phyloP scores from a whole-genome alignment of 1,284 basidiomycete genomes.

The Apiotrichum gamsii region DNA sequence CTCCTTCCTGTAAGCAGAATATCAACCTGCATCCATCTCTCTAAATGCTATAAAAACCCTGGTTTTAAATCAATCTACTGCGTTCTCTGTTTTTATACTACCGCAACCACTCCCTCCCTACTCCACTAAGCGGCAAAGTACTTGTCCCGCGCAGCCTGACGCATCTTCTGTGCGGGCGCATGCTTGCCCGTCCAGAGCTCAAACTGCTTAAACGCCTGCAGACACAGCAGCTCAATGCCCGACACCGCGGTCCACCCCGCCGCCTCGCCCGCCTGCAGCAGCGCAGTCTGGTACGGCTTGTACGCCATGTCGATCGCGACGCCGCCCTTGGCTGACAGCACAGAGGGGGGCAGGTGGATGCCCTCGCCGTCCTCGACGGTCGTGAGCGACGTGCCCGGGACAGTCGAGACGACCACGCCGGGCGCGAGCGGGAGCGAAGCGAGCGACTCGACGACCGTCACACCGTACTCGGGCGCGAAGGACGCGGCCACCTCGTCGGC shows the following conservation, averaged over 20 bases:
- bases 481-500: slow-evolving; percentile 61
- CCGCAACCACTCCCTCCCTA: too few relatives aligned
- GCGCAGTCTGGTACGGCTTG: slow-evolving; percentile 58
- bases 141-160: slow-evolving; percentile 46
- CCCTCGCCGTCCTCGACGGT: slow-evolving; percentile 47
- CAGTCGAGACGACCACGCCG: slow-evolving; percentile 72
- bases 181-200: slow-evolving; percentile 64
- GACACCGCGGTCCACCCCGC: slow-evolving; percentile 64
- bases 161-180: slow-evolving; percentile 48
- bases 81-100: too few relatives aligned
- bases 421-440: slow-evolving; percentile 57
- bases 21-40: too few relatives aligned
- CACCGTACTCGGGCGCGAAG: slow-evolving; percentile 59
- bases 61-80: too few relatives aligned
- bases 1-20: too few relatives aligned
- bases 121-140: slow-evolving; percentile 28
- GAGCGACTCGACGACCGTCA: slow-evolving; percentile 56
- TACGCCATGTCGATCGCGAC: slow-evolving; percentile 91
- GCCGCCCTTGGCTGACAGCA: slow-evolving; percentile 49
- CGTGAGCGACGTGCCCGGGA: slow-evolving; percentile 67
- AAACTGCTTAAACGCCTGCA: slow-evolving; percentile 82
- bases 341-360: slow-evolving; percentile 55
- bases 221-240: slow-evolving; percentile 75
- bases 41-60: too few relatives aligned
- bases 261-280: slow-evolving; percentile 43